phyloP scores from a whole-genome alignment of 495 filamentous ascomycete species.

The Parmelia sp. region DNA sequence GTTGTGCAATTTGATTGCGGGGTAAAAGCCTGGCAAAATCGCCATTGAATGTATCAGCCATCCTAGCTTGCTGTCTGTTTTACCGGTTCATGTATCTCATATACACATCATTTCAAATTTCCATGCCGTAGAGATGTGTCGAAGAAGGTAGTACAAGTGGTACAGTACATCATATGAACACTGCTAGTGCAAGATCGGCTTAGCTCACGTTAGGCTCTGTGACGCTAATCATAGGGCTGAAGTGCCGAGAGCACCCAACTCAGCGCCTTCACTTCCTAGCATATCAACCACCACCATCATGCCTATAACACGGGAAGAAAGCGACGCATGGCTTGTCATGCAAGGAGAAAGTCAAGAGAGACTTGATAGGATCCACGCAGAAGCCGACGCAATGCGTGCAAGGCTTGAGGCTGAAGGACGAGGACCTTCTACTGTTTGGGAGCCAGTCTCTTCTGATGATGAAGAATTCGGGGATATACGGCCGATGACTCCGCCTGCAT shows the following conservation, averaged over 20 bases:
- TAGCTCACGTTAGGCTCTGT: slow-evolving; percentile 1
- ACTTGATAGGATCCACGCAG: slow-evolving; percentile 7
- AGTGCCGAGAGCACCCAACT: not conserved
- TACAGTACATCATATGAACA: slow-evolving; percentile 4
- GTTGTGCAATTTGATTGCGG: slow-evolving; percentile 12
- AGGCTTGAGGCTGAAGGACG: slow-evolving; percentile 8
- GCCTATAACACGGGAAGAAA: slow-evolving; percentile 6
- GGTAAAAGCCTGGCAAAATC: slow-evolving; percentile 17
- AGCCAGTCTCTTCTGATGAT: slow-evolving; percentile 8
- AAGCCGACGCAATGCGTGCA: slow-evolving; percentile 3
- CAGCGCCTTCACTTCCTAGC: slow-evolving; percentile 2
- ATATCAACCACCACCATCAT: not conserved
- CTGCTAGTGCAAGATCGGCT: slow-evolving; percentile 4
- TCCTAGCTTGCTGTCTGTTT: slow-evolving; percentile 1
- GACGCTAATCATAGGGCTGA: slow-evolving; percentile 7
- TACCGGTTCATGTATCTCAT: not conserved
- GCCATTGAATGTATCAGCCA: slow-evolving; percentile 9
- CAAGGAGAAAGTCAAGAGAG: slow-evolving; percentile 4
- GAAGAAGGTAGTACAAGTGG: too few species aligned
- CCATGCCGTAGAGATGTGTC: not conserved
- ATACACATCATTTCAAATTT: not conserved
- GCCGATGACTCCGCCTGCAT: slow-evolving; percentile 4
- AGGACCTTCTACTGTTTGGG: slow-evolving; percentile 6
- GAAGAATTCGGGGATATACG: slow-evolving; percentile 4
- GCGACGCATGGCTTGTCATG: slow-evolving; percentile 3